Percentiles rank a stretch among this genome's conserved stretches.
phyloP scores from a whole-genome alignment of 2,329 filamentous ascomycete genomes.

The Balansia obtecta region DNA sequence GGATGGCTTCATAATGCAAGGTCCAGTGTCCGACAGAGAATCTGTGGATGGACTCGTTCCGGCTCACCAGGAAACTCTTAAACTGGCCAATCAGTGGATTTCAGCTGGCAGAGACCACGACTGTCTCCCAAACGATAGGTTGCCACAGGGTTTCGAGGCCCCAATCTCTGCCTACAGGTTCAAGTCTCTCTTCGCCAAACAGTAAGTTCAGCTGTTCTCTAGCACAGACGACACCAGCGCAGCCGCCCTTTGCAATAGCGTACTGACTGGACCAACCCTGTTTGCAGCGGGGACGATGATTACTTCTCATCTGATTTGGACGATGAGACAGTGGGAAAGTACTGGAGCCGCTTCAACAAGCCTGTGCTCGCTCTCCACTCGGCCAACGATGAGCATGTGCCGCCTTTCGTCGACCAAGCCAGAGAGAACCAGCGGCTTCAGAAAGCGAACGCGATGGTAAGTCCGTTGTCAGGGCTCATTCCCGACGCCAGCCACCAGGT shows the following conservation, averaged over 20 bases:
- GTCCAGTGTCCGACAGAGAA: conserved; percentile 67
- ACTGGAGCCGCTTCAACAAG: conserved; percentile 53
- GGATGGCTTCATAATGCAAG: conserved; percentile 70
- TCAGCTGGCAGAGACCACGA: conserved; percentile 39
- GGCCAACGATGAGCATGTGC: conserved; percentile 53
- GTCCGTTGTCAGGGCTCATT: conserved; percentile 38
- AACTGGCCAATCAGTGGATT: conserved; percentile 41
- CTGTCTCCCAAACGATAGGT: conserved; percentile 35
- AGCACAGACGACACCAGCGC: neutral
- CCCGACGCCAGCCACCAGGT: conserved; percentile 41
- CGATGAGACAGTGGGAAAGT: conserved; percentile 38
- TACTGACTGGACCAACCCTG: neutral
- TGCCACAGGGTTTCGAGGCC: conserved; percentile 27
- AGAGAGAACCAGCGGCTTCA: conserved; percentile 46
- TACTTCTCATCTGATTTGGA: conserved; percentile 75
- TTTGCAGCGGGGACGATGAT: conserved; percentile 59
- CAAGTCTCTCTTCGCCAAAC: conserved; percentile 34
- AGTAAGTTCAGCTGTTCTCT: conserved; percentile 26
- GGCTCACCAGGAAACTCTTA: conserved; percentile 32
- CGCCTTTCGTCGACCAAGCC: conserved; percentile 42
- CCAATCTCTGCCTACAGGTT: conserved; percentile 42
- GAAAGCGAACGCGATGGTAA: conserved; percentile 30
- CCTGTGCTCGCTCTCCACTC: conserved; percentile 54
- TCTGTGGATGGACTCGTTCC: conserved; percentile 35
- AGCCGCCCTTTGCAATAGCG: neutral